Conservation (phyloP, 805 yeast species). For the Babjeviella inositovora region DNA sequence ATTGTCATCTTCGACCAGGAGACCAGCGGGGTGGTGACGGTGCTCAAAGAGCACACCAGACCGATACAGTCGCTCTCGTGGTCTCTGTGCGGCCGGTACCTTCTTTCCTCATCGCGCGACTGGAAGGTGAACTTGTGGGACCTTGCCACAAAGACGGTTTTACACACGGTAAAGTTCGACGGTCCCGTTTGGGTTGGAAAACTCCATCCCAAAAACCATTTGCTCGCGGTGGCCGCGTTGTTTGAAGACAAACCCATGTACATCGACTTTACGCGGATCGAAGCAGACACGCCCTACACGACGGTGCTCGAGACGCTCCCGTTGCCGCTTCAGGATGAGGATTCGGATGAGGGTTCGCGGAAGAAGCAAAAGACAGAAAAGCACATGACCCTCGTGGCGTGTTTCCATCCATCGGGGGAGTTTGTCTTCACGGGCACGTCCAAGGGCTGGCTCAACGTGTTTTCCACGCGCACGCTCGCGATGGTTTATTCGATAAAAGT, state of each 20-base stretch:
- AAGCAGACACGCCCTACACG: too few relatives aligned
- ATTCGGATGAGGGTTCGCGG: too few relatives aligned
- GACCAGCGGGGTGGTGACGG: slow-evolving; percentile 41
- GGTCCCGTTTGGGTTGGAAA: slow-evolving; percentile 63
- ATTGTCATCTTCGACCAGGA: slow-evolving; percentile 62
- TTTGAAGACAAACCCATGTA: slow-evolving; percentile 44
- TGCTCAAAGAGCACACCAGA: slow-evolving; percentile 49
- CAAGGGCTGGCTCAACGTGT: slow-evolving; percentile 59
- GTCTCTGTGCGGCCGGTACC: slow-evolving; percentile 57
- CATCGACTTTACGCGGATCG: slow-evolving; percentile 27
- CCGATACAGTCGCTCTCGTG: slow-evolving; percentile 63
- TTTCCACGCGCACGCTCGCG: slow-evolving; percentile 9
- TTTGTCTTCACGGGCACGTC: slow-evolving; percentile 63
- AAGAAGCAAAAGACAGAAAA: slow-evolving; percentile 9
- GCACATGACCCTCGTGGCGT: slow-evolving; percentile 30
- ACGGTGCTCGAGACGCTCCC: too few relatives aligned
- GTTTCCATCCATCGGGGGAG: slow-evolving; percentile 35
- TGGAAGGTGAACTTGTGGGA: slow-evolving; percentile 82
- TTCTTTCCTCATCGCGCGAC: slow-evolving; percentile 63
- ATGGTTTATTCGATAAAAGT: slow-evolving; percentile 34
- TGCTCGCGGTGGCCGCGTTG: slow-evolving; percentile 43
- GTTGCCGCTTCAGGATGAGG: too few relatives aligned
- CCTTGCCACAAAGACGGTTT: slow-evolving; percentile 21
- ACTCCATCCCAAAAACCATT: slow-evolving; percentile 30
- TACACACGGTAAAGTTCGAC: slow-evolving; percentile 33